These are phyloP conservation scores for Botrytis deweyae DNA, from an alignment of 2,329 filamentous ascomycete species.

Conservation along the genomic window DNA sequence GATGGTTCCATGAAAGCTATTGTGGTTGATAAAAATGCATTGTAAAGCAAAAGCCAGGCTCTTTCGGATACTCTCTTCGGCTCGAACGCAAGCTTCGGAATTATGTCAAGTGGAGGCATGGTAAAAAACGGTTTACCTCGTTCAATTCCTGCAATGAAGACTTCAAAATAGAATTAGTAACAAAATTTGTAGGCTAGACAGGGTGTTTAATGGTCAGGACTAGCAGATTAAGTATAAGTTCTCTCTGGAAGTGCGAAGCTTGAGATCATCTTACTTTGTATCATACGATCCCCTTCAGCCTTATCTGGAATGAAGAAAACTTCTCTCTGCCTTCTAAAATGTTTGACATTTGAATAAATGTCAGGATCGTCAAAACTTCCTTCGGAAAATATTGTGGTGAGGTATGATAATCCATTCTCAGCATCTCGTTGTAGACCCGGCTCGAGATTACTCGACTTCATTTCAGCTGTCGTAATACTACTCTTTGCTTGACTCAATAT, in stretches of 20 bases:
- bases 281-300: conserved; percentile 24
- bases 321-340: conserved; percentile 19
- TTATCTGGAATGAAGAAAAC: conserved; percentile 25
- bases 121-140: conserved; percentile 22
- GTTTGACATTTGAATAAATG: conserved; percentile 20
- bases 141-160: conserved; percentile 21
- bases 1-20: conserved; percentile 18
- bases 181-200: neutral
- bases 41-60: conserved; percentile 26
- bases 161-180: conserved; percentile 5
- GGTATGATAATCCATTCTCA: conserved; percentile 22
- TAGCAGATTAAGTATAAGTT: neutral
- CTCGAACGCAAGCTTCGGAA: conserved; percentile 25
- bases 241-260: neutral
- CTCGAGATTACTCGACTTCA: conserved; percentile 13
- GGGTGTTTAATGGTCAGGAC: neutral
- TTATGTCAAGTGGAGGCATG: conserved; percentile 18
- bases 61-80: conserved; percentile 24
- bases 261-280: conserved; percentile 18
- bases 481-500: conserved; percentile 21
- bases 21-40: conserved; percentile 22
- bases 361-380: conserved; percentile 19
- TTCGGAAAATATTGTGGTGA: conserved; percentile 22
- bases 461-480: conserved; percentile 16
- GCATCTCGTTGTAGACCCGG: conserved; percentile 20